Evolutionary conservation across 2,329 filamentous ascomycete species (phyloP).

Genomic region (Amauroascus niger): DNA sequence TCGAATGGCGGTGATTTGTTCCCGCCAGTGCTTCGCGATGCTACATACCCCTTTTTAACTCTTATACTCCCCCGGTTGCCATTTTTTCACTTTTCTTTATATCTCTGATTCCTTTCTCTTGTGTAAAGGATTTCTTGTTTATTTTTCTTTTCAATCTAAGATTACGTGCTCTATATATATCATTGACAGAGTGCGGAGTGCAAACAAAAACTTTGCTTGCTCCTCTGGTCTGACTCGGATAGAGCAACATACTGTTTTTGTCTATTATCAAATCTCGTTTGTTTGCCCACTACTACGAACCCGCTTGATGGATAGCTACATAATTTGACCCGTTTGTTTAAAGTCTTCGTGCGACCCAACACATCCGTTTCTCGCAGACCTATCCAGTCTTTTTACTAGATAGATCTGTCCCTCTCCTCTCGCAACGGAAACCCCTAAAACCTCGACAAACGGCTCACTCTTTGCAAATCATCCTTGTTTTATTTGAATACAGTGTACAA

Average conservation of each 20-base stretch:
- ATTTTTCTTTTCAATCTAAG: neutral
- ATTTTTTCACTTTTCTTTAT: neutral
- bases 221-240: neutral
- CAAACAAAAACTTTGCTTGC: neutral
- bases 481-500: neutral
- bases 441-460: neutral
- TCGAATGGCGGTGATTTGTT: slow-evolving; percentile 5
- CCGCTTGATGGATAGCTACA: neutral
- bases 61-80: neutral
- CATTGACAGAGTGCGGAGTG: neutral
- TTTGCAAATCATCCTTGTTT: neutral
- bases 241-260: neutral
- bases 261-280: neutral
- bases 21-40: slow-evolving; percentile 2
- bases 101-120: neutral
- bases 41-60: neutral
- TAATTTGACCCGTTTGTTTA: slow-evolving; percentile 6
- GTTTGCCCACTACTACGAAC: neutral
- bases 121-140: slow-evolving; percentile 3
- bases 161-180: neutral
- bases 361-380: neutral
- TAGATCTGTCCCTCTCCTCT: no score
- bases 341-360: neutral
- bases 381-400: no score
- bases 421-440: no score